Percentiles rank a stretch among this genome's conserved stretches.
phyloP scores from a whole-genome alignment of 306 rosid genomes.

The Inga oerstediana region DNA sequence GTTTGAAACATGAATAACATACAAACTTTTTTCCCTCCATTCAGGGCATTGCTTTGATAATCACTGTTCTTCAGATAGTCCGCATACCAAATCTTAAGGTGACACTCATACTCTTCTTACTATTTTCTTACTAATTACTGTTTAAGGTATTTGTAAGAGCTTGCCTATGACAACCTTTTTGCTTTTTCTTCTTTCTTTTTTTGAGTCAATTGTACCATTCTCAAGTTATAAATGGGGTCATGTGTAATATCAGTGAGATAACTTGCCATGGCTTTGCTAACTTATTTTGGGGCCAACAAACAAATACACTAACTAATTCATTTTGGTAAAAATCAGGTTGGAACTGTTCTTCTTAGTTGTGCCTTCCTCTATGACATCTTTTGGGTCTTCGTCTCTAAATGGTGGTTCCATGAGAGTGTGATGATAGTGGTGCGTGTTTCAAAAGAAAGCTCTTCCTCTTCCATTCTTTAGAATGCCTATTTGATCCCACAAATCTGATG shows the following conservation, averaged over 20 bases:
- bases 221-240: not conserved
- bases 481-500: constrained; percentile 17
- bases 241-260: not conserved
- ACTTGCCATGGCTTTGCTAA: not conserved
- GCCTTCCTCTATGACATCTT: constrained; percentile 92
- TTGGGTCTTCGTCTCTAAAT: constrained; percentile 96
- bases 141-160: not conserved
- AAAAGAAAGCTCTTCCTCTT: not conserved
- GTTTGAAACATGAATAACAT: constrained; percentile 25
- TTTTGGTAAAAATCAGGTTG: constrained; percentile 66
- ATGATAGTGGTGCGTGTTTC: constrained; percentile 93
- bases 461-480: not conserved
- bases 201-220: not conserved
- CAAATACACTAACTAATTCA: constrained; percentile 15
- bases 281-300: not conserved
- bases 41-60: constrained; percentile 71
- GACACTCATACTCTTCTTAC: constrained; percentile 23
- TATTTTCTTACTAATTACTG: constrained; percentile 4
- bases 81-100: constrained; percentile 99
- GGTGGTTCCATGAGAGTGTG: constrained; percentile 95
- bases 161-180: not conserved
- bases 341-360: constrained; percentile 95
- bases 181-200: not conserved
- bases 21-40: not conserved
- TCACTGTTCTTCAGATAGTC: constrained; percentile 98